These are phyloP conservation scores for Candida ortonii DNA, from an alignment of 805 yeast genomes.

Conservation along the genomic window DNA sequence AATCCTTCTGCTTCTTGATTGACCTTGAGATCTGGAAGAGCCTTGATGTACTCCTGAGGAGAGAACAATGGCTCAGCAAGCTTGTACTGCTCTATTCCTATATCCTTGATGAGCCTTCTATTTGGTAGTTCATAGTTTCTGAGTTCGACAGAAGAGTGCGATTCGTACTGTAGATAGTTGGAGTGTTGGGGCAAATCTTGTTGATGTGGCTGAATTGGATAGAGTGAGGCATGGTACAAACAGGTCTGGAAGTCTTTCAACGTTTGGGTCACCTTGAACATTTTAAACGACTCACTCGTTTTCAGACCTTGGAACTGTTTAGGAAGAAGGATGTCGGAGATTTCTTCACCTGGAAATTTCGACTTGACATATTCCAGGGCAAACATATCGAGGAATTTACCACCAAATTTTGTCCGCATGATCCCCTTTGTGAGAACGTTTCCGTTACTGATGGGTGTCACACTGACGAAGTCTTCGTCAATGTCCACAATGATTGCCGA, in stretches of 20 bases:
- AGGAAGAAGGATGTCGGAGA: constrained; percentile 31
- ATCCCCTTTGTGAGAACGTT: constrained; percentile 63
- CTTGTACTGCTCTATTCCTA: constrained; percentile 51
- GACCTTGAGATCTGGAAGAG: constrained; percentile 40
- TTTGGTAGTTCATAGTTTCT: constrained; percentile 61
- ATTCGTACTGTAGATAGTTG: constrained; percentile 33
- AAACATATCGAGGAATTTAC: constrained; percentile 76
- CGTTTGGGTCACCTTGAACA: constrained; percentile 39
- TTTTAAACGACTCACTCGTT: constrained; percentile 37
- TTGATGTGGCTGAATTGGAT: constrained; percentile 30
- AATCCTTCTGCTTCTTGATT: constrained; percentile 52
- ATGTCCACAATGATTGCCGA: constrained; percentile 79
- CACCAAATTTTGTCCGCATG: constrained; percentile 71
- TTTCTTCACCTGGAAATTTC: constrained; percentile 31
- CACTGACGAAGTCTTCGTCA: constrained; percentile 66
- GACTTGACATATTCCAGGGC: constrained; percentile 46
- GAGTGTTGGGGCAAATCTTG: constrained; percentile 30
- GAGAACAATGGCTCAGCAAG: constrained; percentile 69
- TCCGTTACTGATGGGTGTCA: constrained; percentile 79
- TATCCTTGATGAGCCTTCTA: constrained; percentile 41
- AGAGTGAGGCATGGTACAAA: constrained; percentile 25
- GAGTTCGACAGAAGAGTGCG: constrained; percentile 35
- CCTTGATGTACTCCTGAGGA: constrained; percentile 48
- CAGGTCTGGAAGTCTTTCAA: constrained; percentile 48
- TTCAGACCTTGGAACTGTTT: constrained; percentile 29